Evolutionary conservation across 1,139 yeast species (phyloP).

Genomic region (Diutina scorzettiae): DNA sequence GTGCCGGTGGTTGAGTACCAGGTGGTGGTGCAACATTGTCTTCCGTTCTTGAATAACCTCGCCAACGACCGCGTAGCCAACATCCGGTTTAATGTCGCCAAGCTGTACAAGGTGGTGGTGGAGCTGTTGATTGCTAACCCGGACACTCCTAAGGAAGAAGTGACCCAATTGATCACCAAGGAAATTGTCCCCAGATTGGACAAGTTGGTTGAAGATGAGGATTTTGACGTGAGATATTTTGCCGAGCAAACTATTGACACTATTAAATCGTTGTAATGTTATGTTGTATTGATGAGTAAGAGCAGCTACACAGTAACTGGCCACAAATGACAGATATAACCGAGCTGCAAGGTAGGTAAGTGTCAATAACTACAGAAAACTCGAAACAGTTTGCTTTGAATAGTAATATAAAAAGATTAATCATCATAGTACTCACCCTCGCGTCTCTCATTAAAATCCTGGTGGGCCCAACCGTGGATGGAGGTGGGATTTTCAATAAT

Average conservation of each 20-base stretch:
- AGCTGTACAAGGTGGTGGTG: conserved; percentile 55
- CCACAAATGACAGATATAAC: too few relatives aligned
- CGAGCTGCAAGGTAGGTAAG: too few relatives aligned
- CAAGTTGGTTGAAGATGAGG: conserved; percentile 57
- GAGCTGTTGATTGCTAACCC: conserved; percentile 31
- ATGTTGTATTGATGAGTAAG: neutral
- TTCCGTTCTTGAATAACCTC: conserved; percentile 70
- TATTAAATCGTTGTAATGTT: conserved; percentile 4
- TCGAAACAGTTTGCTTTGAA: too few relatives aligned
- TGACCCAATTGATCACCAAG: conserved; percentile 31
- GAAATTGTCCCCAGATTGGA: conserved; percentile 57
- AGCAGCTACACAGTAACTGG: too few relatives aligned
- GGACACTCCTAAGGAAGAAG: conserved; percentile 11
- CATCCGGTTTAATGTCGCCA: conserved; percentile 89
- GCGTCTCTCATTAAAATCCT: too few relatives aligned
- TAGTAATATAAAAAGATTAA: too few relatives aligned
- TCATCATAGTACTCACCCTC: too few relatives aligned
- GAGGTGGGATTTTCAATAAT: too few relatives aligned
- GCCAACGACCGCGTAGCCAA: conserved; percentile 82
- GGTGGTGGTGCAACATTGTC: conserved; percentile 49
- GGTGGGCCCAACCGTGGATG: too few relatives aligned
- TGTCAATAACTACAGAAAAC: too few relatives aligned
- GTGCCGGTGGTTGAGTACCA: conserved; percentile 53
- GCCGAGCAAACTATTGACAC: conserved; percentile 22
- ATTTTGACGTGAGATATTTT: conserved; percentile 82